phyloP scores from a whole-genome alignment of 1,139 yeast genomes.

The Hansenula lynferdii region DNA sequence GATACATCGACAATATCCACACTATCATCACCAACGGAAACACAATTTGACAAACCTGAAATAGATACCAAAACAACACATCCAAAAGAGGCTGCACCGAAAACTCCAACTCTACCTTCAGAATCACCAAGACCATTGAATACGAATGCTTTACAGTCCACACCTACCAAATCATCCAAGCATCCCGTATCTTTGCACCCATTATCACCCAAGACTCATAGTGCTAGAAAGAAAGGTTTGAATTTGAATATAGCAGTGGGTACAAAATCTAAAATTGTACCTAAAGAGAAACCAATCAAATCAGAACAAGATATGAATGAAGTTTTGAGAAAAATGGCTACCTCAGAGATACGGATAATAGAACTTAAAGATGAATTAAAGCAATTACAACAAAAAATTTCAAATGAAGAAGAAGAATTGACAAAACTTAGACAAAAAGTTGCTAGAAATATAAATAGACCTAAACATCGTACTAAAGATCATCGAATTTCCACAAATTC shows the following conservation, averaged over 20 bases:
- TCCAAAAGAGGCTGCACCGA: background rate
- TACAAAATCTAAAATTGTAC: conserved; percentile 1
- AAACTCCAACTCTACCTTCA: conserved; percentile 1
- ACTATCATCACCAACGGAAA: conserved; percentile 5
- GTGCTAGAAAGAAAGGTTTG: conserved; percentile 10
- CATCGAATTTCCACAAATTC: conserved; percentile 2
- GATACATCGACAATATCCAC: conserved; percentile 22
- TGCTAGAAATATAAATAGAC: conserved; percentile 33
- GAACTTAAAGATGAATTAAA: conserved; percentile 49
- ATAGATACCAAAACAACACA: no score
- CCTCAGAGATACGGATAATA: conserved; percentile 57
- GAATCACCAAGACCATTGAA: conserved; percentile 14
- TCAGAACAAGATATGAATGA: conserved; percentile 38
- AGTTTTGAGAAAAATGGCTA: conserved; percentile 51
- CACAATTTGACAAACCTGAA: background rate
- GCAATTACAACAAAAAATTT: conserved; percentile 25
- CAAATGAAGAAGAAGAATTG: conserved; percentile 29
- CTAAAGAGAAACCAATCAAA: background rate
- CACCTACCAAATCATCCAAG: conserved; percentile 21
- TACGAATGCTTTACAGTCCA: conserved; percentile 8
- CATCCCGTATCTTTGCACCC: conserved; percentile 21
- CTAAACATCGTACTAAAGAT: conserved; percentile 2
- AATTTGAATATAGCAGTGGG: conserved; percentile 14
- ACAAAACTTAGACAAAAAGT: conserved; percentile 40
- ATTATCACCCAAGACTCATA: conserved; percentile 1